These are phyloP conservation scores for Blastomyces silverae DNA, from an alignment of 2,329 filamentous ascomycete species.

Conservation along the genomic window DNA sequence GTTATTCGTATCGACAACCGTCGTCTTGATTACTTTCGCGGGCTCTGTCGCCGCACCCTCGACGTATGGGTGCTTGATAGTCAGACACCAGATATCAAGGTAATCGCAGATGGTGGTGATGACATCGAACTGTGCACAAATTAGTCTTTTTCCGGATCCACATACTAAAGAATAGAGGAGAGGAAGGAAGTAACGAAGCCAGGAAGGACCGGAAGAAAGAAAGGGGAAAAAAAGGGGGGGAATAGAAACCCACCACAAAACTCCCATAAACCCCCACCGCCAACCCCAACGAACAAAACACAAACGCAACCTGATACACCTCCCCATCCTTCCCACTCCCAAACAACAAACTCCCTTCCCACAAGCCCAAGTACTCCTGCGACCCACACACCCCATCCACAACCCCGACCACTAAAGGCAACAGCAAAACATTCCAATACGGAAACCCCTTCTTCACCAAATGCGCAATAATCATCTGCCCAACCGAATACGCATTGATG, in stretches of 20 bases:
- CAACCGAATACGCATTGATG: constrained; percentile 90
- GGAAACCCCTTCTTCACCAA: constrained; percentile 82
- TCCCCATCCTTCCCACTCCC: constrained; percentile 42
- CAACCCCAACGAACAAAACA: constrained; percentile 80
- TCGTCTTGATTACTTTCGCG: not conserved
- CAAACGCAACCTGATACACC: constrained; percentile 81
- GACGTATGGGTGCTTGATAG: constrained; percentile 74
- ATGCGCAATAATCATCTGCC: constrained; percentile 92
- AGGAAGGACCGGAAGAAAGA: not conserved
- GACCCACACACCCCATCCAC: constrained; percentile 69
- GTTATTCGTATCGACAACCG: not conserved
- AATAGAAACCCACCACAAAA: constrained; percentile 59
- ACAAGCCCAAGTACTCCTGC: constrained; percentile 53
- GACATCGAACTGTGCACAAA: constrained; percentile 60
- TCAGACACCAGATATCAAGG: constrained; percentile 95
- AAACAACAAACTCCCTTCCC: constrained; percentile 65
- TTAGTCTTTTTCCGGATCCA: constrained; percentile 14
- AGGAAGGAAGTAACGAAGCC: not conserved
- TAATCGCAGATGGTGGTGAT: constrained; percentile 98
- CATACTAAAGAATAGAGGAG: not conserved
- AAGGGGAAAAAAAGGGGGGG: not conserved
- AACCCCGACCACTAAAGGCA: constrained; percentile 72
- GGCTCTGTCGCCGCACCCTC: constrained; percentile 24
- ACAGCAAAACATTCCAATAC: constrained; percentile 75
- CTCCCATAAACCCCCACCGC: constrained; percentile 90